Percentiles rank a stretch among this genome's conserved stretches.
phyloP scores from a whole-genome alignment of 2,329 filamentous ascomycete genomes.

The Ascochyta pisi region DNA sequence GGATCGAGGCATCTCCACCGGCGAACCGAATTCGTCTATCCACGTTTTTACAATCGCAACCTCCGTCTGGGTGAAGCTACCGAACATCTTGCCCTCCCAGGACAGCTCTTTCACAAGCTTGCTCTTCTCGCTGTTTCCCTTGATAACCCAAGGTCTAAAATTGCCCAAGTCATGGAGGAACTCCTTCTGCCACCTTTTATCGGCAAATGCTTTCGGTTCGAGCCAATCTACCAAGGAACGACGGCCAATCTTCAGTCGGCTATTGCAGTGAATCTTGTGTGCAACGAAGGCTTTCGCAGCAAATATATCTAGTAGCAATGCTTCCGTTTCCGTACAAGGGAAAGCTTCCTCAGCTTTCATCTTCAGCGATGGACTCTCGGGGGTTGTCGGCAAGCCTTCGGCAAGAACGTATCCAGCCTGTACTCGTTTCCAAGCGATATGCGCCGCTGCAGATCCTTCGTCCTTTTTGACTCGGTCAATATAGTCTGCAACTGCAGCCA shows the following conservation, averaged over 20 bases:
- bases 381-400: constrained; percentile 33
- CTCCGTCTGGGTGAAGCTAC: constrained; percentile 56
- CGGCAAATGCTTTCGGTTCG: constrained; percentile 41
- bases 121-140: constrained; percentile 51
- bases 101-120: constrained; percentile 52
- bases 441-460: constrained; percentile 39
- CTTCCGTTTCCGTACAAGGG: constrained; percentile 21
- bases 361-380: constrained; percentile 27
- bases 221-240: constrained; percentile 53
- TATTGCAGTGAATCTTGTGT: constrained; percentile 52
- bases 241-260: constrained; percentile 50
- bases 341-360: constrained; percentile 7
- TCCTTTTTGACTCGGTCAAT: constrained; percentile 39
- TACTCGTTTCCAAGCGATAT: constrained; percentile 51
- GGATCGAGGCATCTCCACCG: neutral
- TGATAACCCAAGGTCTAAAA: constrained; percentile 52
- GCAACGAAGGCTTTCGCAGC: constrained; percentile 49
- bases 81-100: constrained; percentile 60
- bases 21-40: constrained; percentile 48
- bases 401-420: constrained; percentile 54
- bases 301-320: constrained; percentile 41
- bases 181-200: constrained; percentile 42
- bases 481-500: constrained; percentile 48
- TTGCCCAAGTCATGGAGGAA: constrained; percentile 49
- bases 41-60: constrained; percentile 47